Evolutionary conservation across 768 basidiomycete species (phyloP).

Genomic region (Termitomyces eurrhizus): DNA sequence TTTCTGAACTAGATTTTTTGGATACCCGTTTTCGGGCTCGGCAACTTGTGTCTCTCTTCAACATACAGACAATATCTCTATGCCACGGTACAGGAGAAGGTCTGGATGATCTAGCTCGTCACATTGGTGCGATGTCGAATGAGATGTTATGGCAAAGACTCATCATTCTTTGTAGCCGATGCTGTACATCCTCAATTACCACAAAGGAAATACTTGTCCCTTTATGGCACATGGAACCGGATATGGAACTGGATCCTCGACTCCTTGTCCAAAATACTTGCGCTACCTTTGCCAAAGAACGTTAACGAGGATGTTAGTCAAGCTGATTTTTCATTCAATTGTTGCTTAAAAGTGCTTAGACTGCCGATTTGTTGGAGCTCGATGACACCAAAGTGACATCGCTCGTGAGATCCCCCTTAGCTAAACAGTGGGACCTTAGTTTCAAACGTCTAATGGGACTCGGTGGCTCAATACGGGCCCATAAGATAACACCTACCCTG

Average conservation of each 20-base stretch:
- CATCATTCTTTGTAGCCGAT: neutral
- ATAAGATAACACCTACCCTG: conserved; percentile 5
- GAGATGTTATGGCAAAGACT: neutral
- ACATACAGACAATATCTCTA: neutral
- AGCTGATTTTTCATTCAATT: neutral
- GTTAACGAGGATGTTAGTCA: conserved; percentile 1
- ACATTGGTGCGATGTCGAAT: neutral
- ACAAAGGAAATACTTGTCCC: neutral
- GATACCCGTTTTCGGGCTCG: neutral
- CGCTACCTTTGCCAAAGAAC: neutral
- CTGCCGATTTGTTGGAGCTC: conserved; percentile 1
- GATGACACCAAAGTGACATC: neutral
- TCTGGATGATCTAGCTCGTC: neutral
- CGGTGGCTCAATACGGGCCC: neutral
- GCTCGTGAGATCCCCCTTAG: neutral
- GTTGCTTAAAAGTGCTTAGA: neutral
- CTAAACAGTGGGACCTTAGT: neutral
- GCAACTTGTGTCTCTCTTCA: neutral
- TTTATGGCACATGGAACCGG: neutral
- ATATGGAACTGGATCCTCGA: neutral
- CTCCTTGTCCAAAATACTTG: neutral
- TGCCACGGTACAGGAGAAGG: neutral
- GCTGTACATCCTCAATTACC: neutral
- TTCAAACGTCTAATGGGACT: neutral
- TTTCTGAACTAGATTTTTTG: neutral